phyloP scores from a whole-genome alignment of 2,329 filamentous ascomycete genomes.

The Stagonosporopsis tanaceti region DNA sequence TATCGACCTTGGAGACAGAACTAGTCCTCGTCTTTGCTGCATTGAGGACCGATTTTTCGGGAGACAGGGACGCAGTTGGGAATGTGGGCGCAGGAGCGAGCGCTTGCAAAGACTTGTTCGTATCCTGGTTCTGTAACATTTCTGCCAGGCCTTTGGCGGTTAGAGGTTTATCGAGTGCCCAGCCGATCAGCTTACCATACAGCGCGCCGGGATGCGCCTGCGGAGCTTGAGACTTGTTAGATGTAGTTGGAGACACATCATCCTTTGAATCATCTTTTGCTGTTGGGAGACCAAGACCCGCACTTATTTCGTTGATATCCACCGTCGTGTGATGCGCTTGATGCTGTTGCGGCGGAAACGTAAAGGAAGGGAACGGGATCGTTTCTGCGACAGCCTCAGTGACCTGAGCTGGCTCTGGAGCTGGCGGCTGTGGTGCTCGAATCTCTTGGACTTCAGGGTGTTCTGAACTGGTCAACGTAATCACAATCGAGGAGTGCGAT shows the following conservation, averaged over 20 bases:
- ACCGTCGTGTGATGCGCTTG: constrained; percentile 13
- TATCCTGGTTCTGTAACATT: constrained; percentile 17
- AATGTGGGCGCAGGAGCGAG: not conserved
- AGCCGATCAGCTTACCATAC: constrained; percentile 32
- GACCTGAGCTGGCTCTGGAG: not conserved
- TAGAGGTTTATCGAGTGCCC: constrained; percentile 31
- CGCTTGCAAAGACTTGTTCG: not conserved
- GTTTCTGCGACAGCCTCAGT: not conserved
- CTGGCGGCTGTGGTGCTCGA: not conserved
- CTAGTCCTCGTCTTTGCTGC: not conserved
- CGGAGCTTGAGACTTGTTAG: constrained; percentile 8
- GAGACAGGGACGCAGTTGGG: not conserved
- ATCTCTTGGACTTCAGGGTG: not conserved
- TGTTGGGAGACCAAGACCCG: constrained; percentile 24
- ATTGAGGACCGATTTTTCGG: not conserved
- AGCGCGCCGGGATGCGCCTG: constrained; percentile 13
- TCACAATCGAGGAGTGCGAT: not conserved
- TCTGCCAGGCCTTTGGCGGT: constrained; percentile 31
- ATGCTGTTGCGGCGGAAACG: not conserved
- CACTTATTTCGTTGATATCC: constrained; percentile 29
- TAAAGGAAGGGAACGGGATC: not conserved
- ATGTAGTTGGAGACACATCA: constrained; percentile 1
- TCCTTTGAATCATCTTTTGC: not conserved
- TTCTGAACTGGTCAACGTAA: not conserved
- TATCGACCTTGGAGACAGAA: not conserved